Percentiles rank a stretch among this genome's conserved stretches.
These are phyloP conservation scores for Schoenoplectus tabernaemontani DNA, from an alignment of 202 grass and related monocot genomes.

Conservation along the genomic window DNA sequence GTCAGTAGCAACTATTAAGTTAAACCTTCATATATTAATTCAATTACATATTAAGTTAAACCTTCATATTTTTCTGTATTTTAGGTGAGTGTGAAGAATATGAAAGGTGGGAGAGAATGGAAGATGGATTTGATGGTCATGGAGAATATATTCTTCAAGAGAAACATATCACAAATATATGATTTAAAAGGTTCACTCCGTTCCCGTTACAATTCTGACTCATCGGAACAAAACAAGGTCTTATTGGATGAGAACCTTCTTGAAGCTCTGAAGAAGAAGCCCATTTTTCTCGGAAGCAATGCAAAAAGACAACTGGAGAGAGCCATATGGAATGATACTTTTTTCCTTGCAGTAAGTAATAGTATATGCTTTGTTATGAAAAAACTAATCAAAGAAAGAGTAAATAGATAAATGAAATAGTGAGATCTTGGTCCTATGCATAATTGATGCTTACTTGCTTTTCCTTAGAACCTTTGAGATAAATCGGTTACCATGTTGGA, in stretches of 20 bases:
- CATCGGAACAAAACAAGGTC: conserved; percentile 60
- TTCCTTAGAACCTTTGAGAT: neutral
- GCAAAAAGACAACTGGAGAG: conserved; percentile 68
- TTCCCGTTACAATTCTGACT: conserved; percentile 77
- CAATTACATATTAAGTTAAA: neutral
- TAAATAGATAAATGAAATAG: neutral
- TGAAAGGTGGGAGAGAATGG: conserved; percentile 63
- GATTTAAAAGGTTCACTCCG: conserved; percentile 83
- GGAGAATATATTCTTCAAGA: conserved; percentile 84
- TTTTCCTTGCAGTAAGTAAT: conserved; percentile 67
- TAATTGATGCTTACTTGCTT: neutral
- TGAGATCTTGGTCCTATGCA: neutral
- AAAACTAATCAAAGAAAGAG: neutral
- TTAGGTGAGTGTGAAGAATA: conserved; percentile 64
- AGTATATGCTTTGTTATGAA: neutral
- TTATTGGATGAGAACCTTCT: conserved; percentile 87
- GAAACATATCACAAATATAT: conserved; percentile 70
- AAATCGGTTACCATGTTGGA: neutral
- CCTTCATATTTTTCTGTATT: conserved; percentile 2
- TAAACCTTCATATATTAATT: no score
- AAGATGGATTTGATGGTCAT: conserved; percentile 94
- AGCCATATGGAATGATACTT: conserved; percentile 94
- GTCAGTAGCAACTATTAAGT: no score
- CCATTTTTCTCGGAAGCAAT: conserved; percentile 65
- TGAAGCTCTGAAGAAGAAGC: conserved; percentile 60